A percentile compares a stretch with the other conserved stretches of the same genome.
These are phyloP conservation scores for Pythium angustatum DNA, from an alignment of 352 stramenopile species.

Conservation along the genomic window DNA sequence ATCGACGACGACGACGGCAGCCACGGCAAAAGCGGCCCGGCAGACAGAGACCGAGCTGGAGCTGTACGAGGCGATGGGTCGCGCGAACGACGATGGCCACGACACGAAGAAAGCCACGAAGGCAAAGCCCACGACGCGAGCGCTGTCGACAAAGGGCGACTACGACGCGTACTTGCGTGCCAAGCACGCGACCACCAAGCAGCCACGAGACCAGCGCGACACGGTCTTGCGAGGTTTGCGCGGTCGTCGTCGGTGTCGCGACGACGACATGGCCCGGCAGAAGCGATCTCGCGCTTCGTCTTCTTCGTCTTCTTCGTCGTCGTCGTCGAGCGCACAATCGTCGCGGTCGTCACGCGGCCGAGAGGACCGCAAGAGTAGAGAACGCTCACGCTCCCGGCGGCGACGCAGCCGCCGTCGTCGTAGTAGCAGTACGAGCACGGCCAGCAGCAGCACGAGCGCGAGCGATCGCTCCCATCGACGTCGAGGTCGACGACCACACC, in stretches of 20 bases:
- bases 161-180: conserved; percentile 46
- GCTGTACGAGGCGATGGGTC: conserved; percentile 18
- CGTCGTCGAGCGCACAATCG: background rate
- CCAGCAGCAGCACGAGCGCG: conserved; percentile 9
- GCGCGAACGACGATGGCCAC: background rate
- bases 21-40: conserved; percentile 1
- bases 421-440: conserved; percentile 17
- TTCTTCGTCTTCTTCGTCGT: conserved; percentile 13
- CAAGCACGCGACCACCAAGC: conserved; percentile 3
- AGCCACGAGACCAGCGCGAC: background rate
- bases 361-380: background rate
- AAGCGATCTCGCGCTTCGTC: background rate
- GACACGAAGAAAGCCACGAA: background rate
- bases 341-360: too few species aligned
- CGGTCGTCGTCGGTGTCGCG: background rate
- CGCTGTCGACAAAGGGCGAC: conserved; percentile 35
- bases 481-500: background rate
- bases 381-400: background rate
- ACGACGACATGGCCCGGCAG: conserved; percentile 7
- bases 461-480: conserved; percentile 6
- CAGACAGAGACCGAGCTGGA: conserved; percentile 19
- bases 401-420: background rate
- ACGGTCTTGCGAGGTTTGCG: background rate
- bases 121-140: conserved; percentile 21
- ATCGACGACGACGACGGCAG: background rate